Base-by-base conservation (phyloP, 2,329 filamentous ascomycete species). In the Fusarium fracticaudum region DNA sequence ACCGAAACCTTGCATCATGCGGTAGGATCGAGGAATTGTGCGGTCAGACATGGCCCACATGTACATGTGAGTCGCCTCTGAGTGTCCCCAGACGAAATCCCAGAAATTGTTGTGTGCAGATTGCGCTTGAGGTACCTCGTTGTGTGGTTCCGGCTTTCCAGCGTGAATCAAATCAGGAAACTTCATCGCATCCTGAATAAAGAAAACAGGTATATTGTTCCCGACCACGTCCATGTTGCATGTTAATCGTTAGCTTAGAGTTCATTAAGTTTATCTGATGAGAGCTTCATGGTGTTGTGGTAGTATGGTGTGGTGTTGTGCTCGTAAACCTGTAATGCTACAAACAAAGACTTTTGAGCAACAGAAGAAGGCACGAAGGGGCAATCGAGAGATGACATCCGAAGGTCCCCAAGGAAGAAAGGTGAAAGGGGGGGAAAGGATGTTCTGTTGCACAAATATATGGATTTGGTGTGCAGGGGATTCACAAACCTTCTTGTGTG, bases 1-100 rank as follows among this genome's bases (percentile, higher is more conserved):
- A 61, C 93, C 93, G 65, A 95, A 96, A 0, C 93, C 93, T 75
- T 96, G 92, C 92, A 96, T 95, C 92, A 95, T 95, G 31, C 93
- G 90, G 82, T 87, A 95, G 0, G 91, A 94, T 6, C 92, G 88
- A 3, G 93, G 93, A 64, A 94, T 94, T 1, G 87, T 86, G 35
- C 92, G 88, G 79, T 95, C 93, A 14, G 90, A 92, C 91, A 94
- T 93, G 37, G 90, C 85, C 93, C 93, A 95, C 86, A 93, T 90
- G 75, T 89, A 92, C 91, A 94, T 94, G 80, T 95, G 92, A 0
- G 92, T 94, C 1, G 92, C 88, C 80, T 96, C 92, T 0, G 89
- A 85, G 76, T 94, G 81, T 60, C 78, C 76, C 72, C 85, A 91
- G 45, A 89, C 85, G 75, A 94, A 94, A 77, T 95, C 92, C 92